Base-by-base conservation (phyloP, 2,329 filamentous ascomycete genomes). In the Aspergillus nomiae region DNA sequence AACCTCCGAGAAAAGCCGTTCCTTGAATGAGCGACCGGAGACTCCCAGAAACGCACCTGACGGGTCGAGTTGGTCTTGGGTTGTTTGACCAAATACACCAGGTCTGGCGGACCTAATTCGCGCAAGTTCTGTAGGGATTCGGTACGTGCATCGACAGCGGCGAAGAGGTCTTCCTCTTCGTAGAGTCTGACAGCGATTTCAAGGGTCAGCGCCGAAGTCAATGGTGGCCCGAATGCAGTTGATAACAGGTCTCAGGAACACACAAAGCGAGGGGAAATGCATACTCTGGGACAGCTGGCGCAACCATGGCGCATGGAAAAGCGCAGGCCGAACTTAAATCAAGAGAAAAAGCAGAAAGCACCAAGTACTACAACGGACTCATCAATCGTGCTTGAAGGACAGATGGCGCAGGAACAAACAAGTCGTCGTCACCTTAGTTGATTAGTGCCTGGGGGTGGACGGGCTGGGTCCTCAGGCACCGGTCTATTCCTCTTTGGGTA, bases 41-140 rank as follows among this genome's bases (percentile, higher is more conserved):
- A 28, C 7, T 46, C 41, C 32, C 10, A 62, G 14, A 51, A 59
- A 60, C 74, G 63, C 77, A 87, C 85, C 82, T 87, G 85, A 66
- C 85, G 86, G 59, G 80, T 83, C 24, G 82, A 76, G 59, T 83
- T 84, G 75, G 87, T 87, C 73, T 85, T 81, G 12, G 86, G 85
- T 73, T 89, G 87, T 76, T 97, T 98, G 72, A 97, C 87, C 62
- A 99, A 86, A 80, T 99, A 95, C 45, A 98, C 94, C 32, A 99
- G 86, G 79, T 99, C 95, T 59, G 95, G 95, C 30, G 95, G 95
- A 48, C 95, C 95, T 62, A 99, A 87, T 84, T 99, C 95, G 74
- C 95, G 91, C 67, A 99, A 85, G 55, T 89, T 87, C 69, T 90
- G 86, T 45, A 99, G 86, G 50, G 91, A 91, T 76, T 99, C 95